Percentiles rank a stretch among this genome's conserved stretches.
These are phyloP conservation scores for Fusarium multiceps DNA, from an alignment of 2,329 filamentous ascomycete genomes.

Conservation along the genomic window DNA sequence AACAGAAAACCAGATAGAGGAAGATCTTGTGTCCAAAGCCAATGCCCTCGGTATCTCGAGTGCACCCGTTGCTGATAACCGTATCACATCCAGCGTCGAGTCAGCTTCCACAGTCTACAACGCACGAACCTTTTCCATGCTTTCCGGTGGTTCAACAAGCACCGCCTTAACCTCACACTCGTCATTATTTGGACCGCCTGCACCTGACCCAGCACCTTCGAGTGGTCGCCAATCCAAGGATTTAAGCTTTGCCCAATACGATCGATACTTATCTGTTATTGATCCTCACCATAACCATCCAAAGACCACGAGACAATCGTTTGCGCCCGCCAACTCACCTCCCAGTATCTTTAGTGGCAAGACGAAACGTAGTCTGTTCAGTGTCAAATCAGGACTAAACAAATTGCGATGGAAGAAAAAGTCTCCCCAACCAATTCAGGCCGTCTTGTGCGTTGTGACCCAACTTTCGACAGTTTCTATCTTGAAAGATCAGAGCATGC, in stretches of 20 bases:
- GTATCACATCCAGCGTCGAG: constrained; percentile 54
- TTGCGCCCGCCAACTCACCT: constrained; percentile 47
- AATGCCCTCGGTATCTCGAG: constrained; percentile 51
- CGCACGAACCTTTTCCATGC: constrained; percentile 59
- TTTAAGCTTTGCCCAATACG: constrained; percentile 63
- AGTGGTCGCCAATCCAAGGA: constrained; percentile 50
- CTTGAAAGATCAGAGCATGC: constrained; percentile 17
- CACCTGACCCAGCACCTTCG: constrained; percentile 42
- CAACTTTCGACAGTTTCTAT: constrained; percentile 14
- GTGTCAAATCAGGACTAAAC: constrained; percentile 58
- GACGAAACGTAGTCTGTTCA: constrained; percentile 59
- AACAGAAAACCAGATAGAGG: constrained; percentile 56
- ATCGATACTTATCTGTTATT: constrained; percentile 61
- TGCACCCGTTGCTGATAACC: constrained; percentile 48
- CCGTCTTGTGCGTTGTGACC: constrained; percentile 46
- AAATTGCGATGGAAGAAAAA: constrained; percentile 58
- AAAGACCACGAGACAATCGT: constrained; percentile 53
- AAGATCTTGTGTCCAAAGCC: constrained; percentile 51
- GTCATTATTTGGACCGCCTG: constrained; percentile 51
- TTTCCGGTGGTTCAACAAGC: constrained; percentile 55
- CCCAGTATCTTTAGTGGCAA: constrained; percentile 59
- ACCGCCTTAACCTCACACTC: constrained; percentile 58
- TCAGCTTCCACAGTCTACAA: constrained; percentile 58
- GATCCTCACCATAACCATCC: constrained; percentile 58
- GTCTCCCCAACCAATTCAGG: constrained; percentile 46